Evolutionary conservation across 1,284 basidiomycete species (phyloP), one percentile per base, ranked within the genome.

Genomic region (Sphagnurus paluster): DNA sequence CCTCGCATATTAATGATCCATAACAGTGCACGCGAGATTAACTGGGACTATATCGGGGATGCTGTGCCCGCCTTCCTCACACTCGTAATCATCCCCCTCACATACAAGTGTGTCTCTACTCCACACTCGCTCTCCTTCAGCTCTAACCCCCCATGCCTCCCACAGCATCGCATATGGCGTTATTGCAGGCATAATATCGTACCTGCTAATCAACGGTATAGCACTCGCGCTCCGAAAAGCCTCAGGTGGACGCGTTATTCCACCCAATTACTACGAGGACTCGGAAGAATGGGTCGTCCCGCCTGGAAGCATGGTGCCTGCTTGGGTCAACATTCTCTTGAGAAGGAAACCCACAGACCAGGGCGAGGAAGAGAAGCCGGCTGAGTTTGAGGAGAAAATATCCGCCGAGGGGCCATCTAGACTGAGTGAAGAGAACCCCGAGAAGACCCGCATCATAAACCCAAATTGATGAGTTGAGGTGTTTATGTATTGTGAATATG

Each of bases 41-140:
- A 93, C 68, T 95, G 92, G 91, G 77, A 85, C 61, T 95, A 90
- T 61, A 76, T 86, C 32, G 90, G 91, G 21, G 92, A 95, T 63
- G 81, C 88, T 11, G 78, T 94, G 2, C 92, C 92, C 5, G 87
- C 89, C 0, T 92, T 93, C 74, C 65, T 93, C 45, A 87, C 84
- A 0, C 70, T 93, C 47, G 74, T 91, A 40, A 74, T 89, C 48
- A 92, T 92, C 56, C 90, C 80, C 50, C 65, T 91, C 45, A 82
- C 87, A 7, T 90, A 84, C 76, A 87, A 89, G 84, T 87, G 47
- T 48, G 77, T 68, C 5, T 44, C 34, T 43, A 58, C 53, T 48
- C 26, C 29, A 21, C 23, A 42, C 33, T 41, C 11, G 38, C n/a
- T 37, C 6, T 20, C 19, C n/a, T 28, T 21, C 9, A 28, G n/a